Evolutionary conservation across 2,329 filamentous ascomycete species (phyloP), one percentile per base, ranked within the genome.

Genomic region (Aureobasidium namibiae): DNA sequence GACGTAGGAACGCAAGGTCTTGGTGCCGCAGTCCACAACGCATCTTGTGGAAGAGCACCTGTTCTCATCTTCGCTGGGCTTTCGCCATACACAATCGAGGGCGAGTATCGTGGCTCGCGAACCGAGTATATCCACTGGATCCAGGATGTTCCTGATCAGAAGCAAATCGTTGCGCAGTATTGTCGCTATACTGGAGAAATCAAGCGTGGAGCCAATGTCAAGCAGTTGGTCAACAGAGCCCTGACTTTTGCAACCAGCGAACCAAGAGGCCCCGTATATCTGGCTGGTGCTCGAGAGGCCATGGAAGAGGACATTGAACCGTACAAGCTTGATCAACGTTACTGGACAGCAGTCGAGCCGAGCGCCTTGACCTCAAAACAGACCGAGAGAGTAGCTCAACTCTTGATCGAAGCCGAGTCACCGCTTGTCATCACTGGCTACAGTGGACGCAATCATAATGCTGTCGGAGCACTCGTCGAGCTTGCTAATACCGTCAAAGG

Each of bases 41-140:
- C 89, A 13, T 88, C 85, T 1, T 85, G 82, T 52, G 89, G 89
- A 1, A 81, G 89, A 50, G 85, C 85, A 0, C 89, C 89, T 0
- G 84, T 92, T 4, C 73, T 92, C 46, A 84, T 92, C 59, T 92
- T 92, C 66, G 89, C 89, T 1, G 89, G 89, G 4, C 75, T 92
- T 16, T 89, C 85, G 11, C 89, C 89, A 0, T 89, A 85, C 68
- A 92, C 89, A 0, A 80, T 86, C 31, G 87, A 91, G 66, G 89
- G 89, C 16, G 89, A 92, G 72, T 83, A 88, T 74, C 80, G 86
- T 1, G 89, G 89, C 13, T 86, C 81, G n/a, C 79, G 89, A 57
- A 91, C 88, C 1, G 89, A 92, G 72, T 92, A 89, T 70, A 92
- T 91, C 65, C 89, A 92, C 70, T 92, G 89, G 88, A 87, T 92